These are phyloP conservation scores for Tetrastigma voinierianum DNA, from an alignment of 164 flowering plant genomes.

Conservation along the genomic window DNA sequence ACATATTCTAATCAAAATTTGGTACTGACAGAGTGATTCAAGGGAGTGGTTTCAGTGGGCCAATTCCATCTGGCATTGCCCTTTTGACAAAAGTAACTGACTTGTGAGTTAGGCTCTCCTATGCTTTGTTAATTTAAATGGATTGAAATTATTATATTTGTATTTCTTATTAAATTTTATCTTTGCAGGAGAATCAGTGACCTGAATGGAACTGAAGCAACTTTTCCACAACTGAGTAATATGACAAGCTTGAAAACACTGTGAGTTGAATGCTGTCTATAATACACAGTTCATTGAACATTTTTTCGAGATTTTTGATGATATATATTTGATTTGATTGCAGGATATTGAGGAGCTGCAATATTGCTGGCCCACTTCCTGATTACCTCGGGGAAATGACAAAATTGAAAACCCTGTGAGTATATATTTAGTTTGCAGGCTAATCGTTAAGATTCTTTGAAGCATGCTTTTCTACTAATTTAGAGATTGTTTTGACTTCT, in stretches of 20 bases:
- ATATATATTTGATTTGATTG: not conserved
- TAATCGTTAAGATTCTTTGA: too few species aligned
- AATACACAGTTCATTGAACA: too few species aligned
- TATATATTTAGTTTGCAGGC: not conserved
- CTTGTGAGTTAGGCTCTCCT: conserved; percentile 23
- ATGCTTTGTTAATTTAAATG: not conserved
- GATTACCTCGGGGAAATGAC: conserved; percentile 26
- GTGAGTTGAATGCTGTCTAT: conserved; percentile 25
- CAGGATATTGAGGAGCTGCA: conserved; percentile 58
- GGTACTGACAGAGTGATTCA: conserved; percentile 30
- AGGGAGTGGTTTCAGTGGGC: conserved; percentile 43
- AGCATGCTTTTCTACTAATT: too few species aligned
- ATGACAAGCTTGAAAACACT: conserved; percentile 30
- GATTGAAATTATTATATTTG: too few species aligned
- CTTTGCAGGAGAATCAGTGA: conserved; percentile 66
- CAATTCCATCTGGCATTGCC: conserved; percentile 39
- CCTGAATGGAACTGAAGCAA: conserved; percentile 39
- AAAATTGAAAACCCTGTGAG: conserved; percentile 35
- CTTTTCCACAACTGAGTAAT: conserved; percentile 44
- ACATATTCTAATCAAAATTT: not conserved
- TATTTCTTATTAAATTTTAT: not conserved
- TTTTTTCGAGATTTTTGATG: not conserved
- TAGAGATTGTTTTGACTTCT: too few species aligned
- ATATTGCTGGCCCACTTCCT: conserved; percentile 38
- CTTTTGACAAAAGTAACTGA: conserved; percentile 24